Evolutionary conservation across 148 eudicot species (phyloP), one percentile per base, ranked within the genome.

Genomic region (Rhododendron vialii): DNA sequence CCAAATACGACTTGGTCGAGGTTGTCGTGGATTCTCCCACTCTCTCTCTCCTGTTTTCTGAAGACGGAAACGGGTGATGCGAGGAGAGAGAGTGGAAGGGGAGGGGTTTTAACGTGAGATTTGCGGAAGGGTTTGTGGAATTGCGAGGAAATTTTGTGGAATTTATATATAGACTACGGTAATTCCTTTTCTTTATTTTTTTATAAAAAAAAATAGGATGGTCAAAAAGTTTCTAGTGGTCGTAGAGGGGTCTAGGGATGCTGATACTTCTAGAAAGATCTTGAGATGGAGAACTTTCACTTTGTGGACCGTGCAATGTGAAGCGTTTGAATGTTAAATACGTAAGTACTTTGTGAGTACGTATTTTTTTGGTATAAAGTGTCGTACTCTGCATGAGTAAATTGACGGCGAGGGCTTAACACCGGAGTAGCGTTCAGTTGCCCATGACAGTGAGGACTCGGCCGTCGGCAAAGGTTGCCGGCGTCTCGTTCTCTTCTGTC

Each of bases 251-350:
- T 57, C 48, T 3, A 22, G 50, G 20, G 71, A 59, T 57, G 17
- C 11, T 57, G 84, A 26, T 82, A 3, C 85, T 83, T 83, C 85
- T 83, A 83, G 85, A 83, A 82, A 82, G 84, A 82, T 82, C 84
- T 82, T 12, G 14, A 14, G 12, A 8, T 2, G 30, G 24, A 20
- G 43, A 30, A 28, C 4, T 55, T 26, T 50, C 10, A 3, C 73
- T 67, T 24, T 36, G 43, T 9, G 41, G 82, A 28, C 63, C 61
- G 38, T 79, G 35, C 10, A 36, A 33, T 17, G 18, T 15, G 22
- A 35, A 13, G 22, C 9, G 6, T 30, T 30, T 28, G 38, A 73
- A 38, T 38, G 41, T 30, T 30, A 30, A 30, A 30, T 30, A 30
- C 30, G 30, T 30, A 30, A 30, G 30, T 30, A 30, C 30, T 30